These are phyloP conservation scores for Biscogniauxia marginata DNA, from an alignment of 2,329 filamentous ascomycete genomes.

Conservation along the genomic window DNA sequence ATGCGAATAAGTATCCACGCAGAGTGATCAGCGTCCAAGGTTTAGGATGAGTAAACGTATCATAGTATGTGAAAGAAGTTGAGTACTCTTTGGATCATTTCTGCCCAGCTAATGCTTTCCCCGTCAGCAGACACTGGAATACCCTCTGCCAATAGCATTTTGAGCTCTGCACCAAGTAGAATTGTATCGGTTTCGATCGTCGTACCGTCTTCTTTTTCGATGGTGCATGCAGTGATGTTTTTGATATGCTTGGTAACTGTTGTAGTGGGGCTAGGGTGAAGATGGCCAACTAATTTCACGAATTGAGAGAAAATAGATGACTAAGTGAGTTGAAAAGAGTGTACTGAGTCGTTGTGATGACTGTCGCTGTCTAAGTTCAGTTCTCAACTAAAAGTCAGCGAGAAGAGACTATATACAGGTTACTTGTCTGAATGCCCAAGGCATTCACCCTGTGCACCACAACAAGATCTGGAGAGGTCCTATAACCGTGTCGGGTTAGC, in stretches of 20 bases:
- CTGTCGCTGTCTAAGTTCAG: too few species aligned
- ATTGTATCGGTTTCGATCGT: constrained; percentile 58
- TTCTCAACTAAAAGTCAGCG: too few species aligned
- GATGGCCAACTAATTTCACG: too few species aligned
- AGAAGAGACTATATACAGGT: too few species aligned
- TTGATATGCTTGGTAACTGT: constrained; percentile 48
- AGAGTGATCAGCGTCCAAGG: constrained; percentile 62
- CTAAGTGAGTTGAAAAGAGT: too few species aligned
- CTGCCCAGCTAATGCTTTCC: constrained; percentile 38
- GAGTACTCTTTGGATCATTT: constrained; percentile 62
- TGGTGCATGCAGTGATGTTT: constrained; percentile 40
- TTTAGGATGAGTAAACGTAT: constrained; percentile 56
- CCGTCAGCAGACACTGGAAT: constrained; percentile 53
- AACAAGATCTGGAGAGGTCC: too few species aligned
- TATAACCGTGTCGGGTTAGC: too few species aligned
- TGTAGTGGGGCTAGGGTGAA: constrained; percentile 39
- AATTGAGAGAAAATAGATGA: too few species aligned
- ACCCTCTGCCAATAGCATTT: constrained; percentile 53
- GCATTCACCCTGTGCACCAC: too few species aligned
- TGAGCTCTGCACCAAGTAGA: constrained; percentile 63
- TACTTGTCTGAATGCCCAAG: too few species aligned
- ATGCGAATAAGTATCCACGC: constrained; percentile 49
- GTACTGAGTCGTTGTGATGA: too few species aligned
- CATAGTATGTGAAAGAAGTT: constrained; percentile 59
- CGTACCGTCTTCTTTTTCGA: constrained; percentile 44